A percentile compares a stretch with the other conserved stretches of the same genome.
phyloP scores from a whole-genome alignment of 441 rosid species.

The Jatropha podagrica region DNA sequence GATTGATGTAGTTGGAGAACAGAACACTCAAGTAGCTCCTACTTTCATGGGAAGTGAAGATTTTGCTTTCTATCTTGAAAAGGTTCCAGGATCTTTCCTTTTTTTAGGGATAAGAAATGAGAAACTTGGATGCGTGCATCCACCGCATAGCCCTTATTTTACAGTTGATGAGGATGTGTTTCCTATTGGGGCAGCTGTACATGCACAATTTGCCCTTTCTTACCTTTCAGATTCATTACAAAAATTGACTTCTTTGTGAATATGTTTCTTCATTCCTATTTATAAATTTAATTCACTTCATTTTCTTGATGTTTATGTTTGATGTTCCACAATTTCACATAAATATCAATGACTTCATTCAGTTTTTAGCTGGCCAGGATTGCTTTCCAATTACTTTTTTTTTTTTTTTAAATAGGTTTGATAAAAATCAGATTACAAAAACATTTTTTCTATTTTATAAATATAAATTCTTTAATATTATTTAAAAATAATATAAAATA shows the following conservation, averaged over 20 bases:
- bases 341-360: too few species aligned
- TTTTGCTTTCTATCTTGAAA: conserved; percentile 48
- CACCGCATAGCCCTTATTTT: conserved; percentile 53
- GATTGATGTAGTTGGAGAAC: conserved; percentile 42
- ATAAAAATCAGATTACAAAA: too few species aligned
- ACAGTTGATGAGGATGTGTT: conserved; percentile 53
- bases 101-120: conserved; percentile 46
- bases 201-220: conserved; percentile 48
- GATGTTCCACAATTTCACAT: not conserved
- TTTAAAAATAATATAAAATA: too few species aligned
- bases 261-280: not conserved
- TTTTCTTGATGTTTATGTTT: too few species aligned
- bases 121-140: conserved; percentile 33
- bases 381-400: too few species aligned
- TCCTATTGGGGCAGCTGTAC: conserved; percentile 49
- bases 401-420: too few species aligned
- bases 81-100: conserved; percentile 47
- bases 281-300: not conserved
- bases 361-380: too few species aligned
- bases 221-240: conserved; percentile 31
- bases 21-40: conserved; percentile 39
- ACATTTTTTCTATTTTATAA: too few species aligned
- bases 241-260: not conserved
- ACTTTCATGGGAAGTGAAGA: conserved; percentile 59
- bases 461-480: too few species aligned